Conservation (phyloP, 257 asterid species). For the Paulownia fortunei region DNA sequence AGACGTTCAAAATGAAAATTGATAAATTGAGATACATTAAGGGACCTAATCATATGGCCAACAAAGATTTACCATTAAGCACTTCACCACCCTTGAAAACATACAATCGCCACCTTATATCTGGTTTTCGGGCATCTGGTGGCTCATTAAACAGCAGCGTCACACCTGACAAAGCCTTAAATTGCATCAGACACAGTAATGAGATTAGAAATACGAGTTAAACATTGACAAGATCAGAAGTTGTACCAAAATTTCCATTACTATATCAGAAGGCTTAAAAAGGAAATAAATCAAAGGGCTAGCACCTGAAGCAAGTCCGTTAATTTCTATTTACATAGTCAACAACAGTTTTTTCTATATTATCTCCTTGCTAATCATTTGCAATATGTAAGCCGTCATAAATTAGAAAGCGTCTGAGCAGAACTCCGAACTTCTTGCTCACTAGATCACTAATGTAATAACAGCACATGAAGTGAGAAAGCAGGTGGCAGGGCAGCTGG, state of each 20-base stretch:
- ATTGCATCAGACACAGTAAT: constrained; percentile 23
- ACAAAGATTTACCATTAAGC: constrained; percentile 60
- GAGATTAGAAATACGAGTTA: not conserved
- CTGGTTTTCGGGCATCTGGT: constrained; percentile 76
- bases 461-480: not conserved
- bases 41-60: not conserved
- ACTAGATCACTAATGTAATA: not conserved
- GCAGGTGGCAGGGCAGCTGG: constrained; percentile 7
- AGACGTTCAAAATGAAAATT: constrained; percentile 1
- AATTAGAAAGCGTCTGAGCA: not conserved
- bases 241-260: not conserved
- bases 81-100: constrained; percentile 90
- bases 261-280: not conserved
- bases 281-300: not conserved
- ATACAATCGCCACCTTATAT: constrained; percentile 78
- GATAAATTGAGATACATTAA: not conserved
- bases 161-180: constrained; percentile 51
- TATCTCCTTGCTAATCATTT: not conserved
- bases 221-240: not conserved
- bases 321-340: not conserved
- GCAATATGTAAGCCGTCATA: not conserved
- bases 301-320: not conserved
- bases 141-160: constrained; percentile 79
- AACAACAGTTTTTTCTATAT: not conserved
- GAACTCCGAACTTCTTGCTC: not conserved